Evolutionary conservation across 257 asterid genomes (phyloP).

Genomic region (Galeopsis tetrahit): DNA sequence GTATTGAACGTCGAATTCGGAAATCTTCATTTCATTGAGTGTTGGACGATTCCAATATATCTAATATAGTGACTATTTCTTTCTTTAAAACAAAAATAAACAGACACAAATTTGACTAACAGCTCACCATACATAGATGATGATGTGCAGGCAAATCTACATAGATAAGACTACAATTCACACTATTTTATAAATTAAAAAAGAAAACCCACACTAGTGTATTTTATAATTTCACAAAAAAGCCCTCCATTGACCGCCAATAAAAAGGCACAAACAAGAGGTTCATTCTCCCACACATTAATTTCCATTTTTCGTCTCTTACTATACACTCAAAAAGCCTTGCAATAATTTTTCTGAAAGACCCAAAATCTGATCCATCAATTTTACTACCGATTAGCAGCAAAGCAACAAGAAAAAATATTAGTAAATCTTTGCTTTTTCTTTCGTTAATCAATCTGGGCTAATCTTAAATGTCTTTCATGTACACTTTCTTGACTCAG

Average conservation of each 20-base stretch:
- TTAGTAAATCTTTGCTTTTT: not conserved
- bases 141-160: slow-evolving; percentile 60
- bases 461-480: slow-evolving; percentile 38
- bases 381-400: slow-evolving; percentile 13
- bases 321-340: slow-evolving; percentile 10
- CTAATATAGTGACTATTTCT: too few species aligned
- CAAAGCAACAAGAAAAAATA: not conserved
- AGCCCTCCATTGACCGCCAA: slow-evolving; percentile 42
- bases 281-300: not conserved
- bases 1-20: too few species aligned
- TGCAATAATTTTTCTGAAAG: slow-evolving; percentile 24
- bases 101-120: not conserved
- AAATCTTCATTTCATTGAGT: too few species aligned
- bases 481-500: slow-evolving; percentile 54
- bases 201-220: too few species aligned
- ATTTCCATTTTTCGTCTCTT: slow-evolving; percentile 9
- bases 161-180: slow-evolving; percentile 47
- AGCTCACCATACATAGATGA: slow-evolving; percentile 39
- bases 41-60: too few species aligned
- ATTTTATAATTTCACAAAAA: too few species aligned
- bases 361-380: slow-evolving; percentile 24
- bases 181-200: slow-evolving; percentile 11
- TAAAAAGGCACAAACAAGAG: slow-evolving; percentile 31
- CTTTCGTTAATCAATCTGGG: not conserved
- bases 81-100: too few species aligned